Conservation (phyloP, 805 yeast genomes). For the Barnettozyma botsteinii region DNA sequence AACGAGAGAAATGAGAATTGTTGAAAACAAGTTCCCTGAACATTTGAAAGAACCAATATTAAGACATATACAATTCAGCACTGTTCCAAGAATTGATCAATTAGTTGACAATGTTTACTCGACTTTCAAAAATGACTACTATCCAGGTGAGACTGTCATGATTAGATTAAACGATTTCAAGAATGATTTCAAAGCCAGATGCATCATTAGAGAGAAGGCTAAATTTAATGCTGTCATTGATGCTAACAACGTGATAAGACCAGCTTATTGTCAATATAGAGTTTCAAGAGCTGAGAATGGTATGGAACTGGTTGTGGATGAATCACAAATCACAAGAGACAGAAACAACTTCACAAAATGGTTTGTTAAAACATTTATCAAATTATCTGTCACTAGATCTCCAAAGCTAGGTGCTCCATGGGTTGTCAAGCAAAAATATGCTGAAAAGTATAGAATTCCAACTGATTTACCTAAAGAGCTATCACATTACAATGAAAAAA, state of each 20-base stretch:
- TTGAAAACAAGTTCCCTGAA: conserved; percentile 83
- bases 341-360: conserved; percentile 85
- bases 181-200: conserved; percentile 27
- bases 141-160: conserved; percentile 83
- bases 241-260: conserved; percentile 34
- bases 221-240: conserved; percentile 51
- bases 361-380: conserved; percentile 86
- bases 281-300: conserved; percentile 51
- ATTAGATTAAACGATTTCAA: conserved; percentile 36
- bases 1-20: conserved; percentile 51
- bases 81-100: conserved; percentile 74
- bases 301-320: conserved; percentile 65
- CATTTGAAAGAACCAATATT: conserved; percentile 90
- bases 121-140: conserved; percentile 73
- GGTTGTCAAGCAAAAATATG: conserved; percentile 80
- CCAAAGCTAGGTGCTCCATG: conserved; percentile 91
- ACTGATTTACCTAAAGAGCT: conserved; percentile 53
- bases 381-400: conserved; percentile 56
- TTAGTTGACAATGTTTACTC: conserved; percentile 83
- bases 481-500: conserved; percentile 24
- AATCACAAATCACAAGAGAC: conserved; percentile 71
- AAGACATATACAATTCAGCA: conserved; percentile 74
- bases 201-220: conserved; percentile 80
- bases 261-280: conserved; percentile 63
- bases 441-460: conserved; percentile 61